Base-by-base conservation (phyloP, 1,284 basidiomycete species). In the Apiotrichum sp. region DNA sequence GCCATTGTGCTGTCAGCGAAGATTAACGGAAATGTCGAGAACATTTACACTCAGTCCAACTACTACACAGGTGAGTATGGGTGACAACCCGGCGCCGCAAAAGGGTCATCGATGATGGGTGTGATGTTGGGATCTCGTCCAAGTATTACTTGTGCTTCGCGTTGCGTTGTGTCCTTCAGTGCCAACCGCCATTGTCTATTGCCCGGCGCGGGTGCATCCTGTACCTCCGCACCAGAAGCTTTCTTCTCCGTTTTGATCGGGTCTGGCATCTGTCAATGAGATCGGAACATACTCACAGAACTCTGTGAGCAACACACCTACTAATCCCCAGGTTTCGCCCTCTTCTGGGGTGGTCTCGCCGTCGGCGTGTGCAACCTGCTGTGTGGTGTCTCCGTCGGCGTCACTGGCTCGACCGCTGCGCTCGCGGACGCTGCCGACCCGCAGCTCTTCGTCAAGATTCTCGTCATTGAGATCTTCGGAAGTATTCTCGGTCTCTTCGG, bases 331-430 rank as follows among this genome's bases (percentile, higher is more conserved):
- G 90, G 91, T 9, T 96, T 84, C 68, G 86, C 92, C 2, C 81
- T 96, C 56, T 97, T 97, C 81, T 96, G 92, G 87, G 92, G 92
- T 42, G 93, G 93, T 34, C 78, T 96, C 48, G 91, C 90, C 1
- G 91, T 93, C 48, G 92, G 75, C 44, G 38, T 84, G 5, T 96
- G 92, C 77, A 96, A 96, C 75, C 81, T 96, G n/a, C 81, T 97
- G 29, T 96, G 93, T 62, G 93, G 93, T 65, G 78, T 95, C 59
- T 87, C 85, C 14, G 93, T 96, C 52, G 93, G 93, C 33, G 83
- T 96, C 66, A 90, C 89, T 2, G 93, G 93, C 3, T 89, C 90
- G 2, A 95, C 89, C 14, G 92, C 92, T 11, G 93, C 93, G 0
- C 79, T 96, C 45, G 85, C 89, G 13, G 93, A 97, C 70, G 93